A percentile compares a stretch with the other conserved stretches of the same genome.
phyloP scores from a whole-genome alignment of 2,329 filamentous ascomycete species.

The Colletotrichum nymphaeae region DNA sequence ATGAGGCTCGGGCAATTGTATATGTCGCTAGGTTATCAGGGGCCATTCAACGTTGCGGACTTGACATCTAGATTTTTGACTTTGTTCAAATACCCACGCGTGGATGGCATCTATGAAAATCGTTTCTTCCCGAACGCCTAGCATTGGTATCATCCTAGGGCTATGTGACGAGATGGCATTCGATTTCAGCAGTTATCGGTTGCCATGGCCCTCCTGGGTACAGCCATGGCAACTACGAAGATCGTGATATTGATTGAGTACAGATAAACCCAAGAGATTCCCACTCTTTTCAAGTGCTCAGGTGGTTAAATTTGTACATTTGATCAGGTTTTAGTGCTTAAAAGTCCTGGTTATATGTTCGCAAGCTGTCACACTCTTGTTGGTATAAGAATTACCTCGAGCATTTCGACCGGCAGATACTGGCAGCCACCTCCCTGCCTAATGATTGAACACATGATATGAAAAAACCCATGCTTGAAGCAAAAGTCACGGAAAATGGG shows the following conservation, averaged over 20 bases:
- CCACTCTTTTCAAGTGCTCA: not conserved
- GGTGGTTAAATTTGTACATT: not conserved
- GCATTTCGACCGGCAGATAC: not conserved
- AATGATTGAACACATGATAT: not conserved
- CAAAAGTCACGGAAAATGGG: not conserved
- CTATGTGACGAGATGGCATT: too few species aligned
- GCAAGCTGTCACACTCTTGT: not conserved
- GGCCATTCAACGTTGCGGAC: not conserved
- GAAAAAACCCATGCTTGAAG: not conserved
- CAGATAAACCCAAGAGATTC: not conserved
- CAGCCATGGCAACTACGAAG: not conserved
- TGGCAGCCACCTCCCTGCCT: not conserved
- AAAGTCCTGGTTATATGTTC: not conserved
- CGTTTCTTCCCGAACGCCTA: too few species aligned
- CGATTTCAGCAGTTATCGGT: not conserved
- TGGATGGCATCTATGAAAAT: too few species aligned
- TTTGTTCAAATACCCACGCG: too few species aligned
- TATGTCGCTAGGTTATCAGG: too few species aligned
- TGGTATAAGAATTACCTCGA: not conserved
- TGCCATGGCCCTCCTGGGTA: not conserved
- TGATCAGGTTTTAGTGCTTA: not conserved
- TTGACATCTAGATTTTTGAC: not conserved
- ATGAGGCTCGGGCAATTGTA: too few species aligned
- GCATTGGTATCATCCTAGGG: too few species aligned
- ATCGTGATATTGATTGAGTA: not conserved